A percentile compares a stretch with the other conserved stretches of the same genome.
phyloP scores from a whole-genome alignment of 2,329 filamentous ascomycete species.

The Zasmidium cellare region DNA sequence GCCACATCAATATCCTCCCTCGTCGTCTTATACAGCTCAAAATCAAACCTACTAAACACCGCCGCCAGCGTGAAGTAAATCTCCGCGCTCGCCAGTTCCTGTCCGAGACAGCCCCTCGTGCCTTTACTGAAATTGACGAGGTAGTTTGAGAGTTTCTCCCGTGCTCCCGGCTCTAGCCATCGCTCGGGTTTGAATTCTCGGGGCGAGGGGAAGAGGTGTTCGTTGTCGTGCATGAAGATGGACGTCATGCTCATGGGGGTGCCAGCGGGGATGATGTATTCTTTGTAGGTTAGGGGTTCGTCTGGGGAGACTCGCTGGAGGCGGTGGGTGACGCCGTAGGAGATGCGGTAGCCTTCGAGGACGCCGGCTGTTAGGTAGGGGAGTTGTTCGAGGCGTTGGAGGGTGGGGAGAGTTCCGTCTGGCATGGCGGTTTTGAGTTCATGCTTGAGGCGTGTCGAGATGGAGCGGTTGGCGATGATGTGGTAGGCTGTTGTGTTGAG shows the following conservation, averaged over 20 bases:
- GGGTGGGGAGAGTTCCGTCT: background rate
- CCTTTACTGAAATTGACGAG: slow-evolving; percentile 21
- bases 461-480: slow-evolving; percentile 10
- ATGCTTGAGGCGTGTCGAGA: slow-evolving; percentile 1
- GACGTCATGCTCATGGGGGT: slow-evolving; percentile 31
- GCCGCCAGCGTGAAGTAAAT: slow-evolving; percentile 12
- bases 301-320: slow-evolving; percentile 41
- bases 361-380: slow-evolving; percentile 46
- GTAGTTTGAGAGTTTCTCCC: slow-evolving; percentile 4
- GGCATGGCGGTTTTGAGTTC: slow-evolving; percentile 11
- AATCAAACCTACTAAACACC: slow-evolving; percentile 15
- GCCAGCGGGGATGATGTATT: slow-evolving; percentile 32
- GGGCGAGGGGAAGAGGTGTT: slow-evolving; percentile 3
- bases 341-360: slow-evolving; percentile 45
- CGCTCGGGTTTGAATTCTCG: slow-evolving; percentile 22
- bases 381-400: slow-evolving; percentile 24
- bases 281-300: slow-evolving; percentile 38
- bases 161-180: slow-evolving; percentile 26
- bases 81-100: slow-evolving; percentile 16
- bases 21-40: slow-evolving; percentile 18
- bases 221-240: slow-evolving; percentile 31
- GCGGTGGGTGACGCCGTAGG: slow-evolving; percentile 42
- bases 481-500: slow-evolving; percentile 13
- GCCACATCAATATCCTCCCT: slow-evolving; percentile 16
- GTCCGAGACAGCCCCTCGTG: slow-evolving; percentile 12